Percentiles rank a stretch among this genome's conserved stretches.
These are phyloP conservation scores for Backusella psychrophila DNA, from an alignment of 192 early-diverging fungal species.

Conservation along the genomic window DNA sequence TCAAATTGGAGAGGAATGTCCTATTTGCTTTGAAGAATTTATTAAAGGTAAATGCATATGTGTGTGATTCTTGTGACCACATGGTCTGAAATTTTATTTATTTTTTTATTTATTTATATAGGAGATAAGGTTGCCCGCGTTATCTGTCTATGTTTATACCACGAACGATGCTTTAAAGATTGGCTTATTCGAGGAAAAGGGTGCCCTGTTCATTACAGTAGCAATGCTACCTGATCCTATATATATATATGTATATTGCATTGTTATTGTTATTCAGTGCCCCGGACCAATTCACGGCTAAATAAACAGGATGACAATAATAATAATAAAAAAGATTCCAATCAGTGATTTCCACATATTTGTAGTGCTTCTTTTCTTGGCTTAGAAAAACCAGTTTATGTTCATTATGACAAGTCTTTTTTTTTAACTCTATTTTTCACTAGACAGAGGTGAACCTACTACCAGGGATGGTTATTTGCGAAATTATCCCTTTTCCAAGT, in stretches of 20 bases:
- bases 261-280: background rate
- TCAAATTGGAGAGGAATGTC: conserved; percentile 72
- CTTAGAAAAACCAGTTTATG: too few relatives aligned
- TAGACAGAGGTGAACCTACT: too few relatives aligned
- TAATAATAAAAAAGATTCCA: too few relatives aligned
- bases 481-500: too few relatives aligned
- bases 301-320: background rate
- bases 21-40: conserved; percentile 93
- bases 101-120: background rate
- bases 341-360: too few relatives aligned
- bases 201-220: background rate
- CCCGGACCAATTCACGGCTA: background rate
- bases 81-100: background rate
- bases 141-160: conserved; percentile 4
- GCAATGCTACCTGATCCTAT: background rate
- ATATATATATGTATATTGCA: too few relatives aligned
- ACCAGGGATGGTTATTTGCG: too few relatives aligned
- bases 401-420: too few relatives aligned
- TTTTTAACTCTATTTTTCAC: too few relatives aligned
- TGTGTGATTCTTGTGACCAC: background rate
- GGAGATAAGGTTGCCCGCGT: conserved; percentile 3
- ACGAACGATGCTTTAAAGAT: conserved; percentile 6
- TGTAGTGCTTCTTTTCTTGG: too few relatives aligned
- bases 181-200: background rate
- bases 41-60: conserved; percentile 44